Base-by-base conservation (phyloP, 176 grass and related monocot species). In the Elymus sibiricus region DNA sequence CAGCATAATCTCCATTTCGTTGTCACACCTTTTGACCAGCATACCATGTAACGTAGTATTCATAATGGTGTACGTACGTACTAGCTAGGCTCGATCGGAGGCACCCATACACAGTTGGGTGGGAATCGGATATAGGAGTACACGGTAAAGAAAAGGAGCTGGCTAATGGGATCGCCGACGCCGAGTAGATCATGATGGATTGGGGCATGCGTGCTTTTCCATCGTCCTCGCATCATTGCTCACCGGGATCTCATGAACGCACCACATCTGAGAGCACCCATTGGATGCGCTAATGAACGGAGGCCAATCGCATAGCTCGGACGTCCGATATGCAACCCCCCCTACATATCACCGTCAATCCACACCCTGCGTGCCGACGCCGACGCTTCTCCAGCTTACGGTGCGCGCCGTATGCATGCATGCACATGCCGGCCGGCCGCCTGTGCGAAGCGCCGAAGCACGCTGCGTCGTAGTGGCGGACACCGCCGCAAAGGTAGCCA, bases 1-100 rank as follows among this genome's bases (percentile, higher is more conserved):
- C 27, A 86, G 53, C 68, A 38, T 73, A 32, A 35, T 49, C 13
- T 86, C 28, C 39, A 28, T 80, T 43, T 38, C 53, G 4, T 49
- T 16, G 65, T 65, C 39, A 9, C 38, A 38, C 24, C 39, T 80
- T 87, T 87, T 81, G 77, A 81, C 85, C 55, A 35, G 1, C 19
- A 13, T 64, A 64, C 2, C 25, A 51, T 53, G 49, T 53, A 49
- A 49, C 46, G 46, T 49, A 49, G 46, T 49, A 16, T 14, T 49
- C 14, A 16, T 49, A 16, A 49, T 16, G 46, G 46, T 49, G 46
- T 49, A 49, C 14, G 14, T 49, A n/a, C n/a, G n/a, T n/a, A n/a
- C n/a, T n/a, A n/a, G n/a, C n/a, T n/a, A n/a, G n/a, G n/a, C n/a
- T n/a, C n/a, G n/a, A n/a, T n/a, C n/a, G n/a, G n/a, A n/a, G n/a